Conservation (phyloP, 106 monocot species). For the Apostasia shenzhenica region DNA sequence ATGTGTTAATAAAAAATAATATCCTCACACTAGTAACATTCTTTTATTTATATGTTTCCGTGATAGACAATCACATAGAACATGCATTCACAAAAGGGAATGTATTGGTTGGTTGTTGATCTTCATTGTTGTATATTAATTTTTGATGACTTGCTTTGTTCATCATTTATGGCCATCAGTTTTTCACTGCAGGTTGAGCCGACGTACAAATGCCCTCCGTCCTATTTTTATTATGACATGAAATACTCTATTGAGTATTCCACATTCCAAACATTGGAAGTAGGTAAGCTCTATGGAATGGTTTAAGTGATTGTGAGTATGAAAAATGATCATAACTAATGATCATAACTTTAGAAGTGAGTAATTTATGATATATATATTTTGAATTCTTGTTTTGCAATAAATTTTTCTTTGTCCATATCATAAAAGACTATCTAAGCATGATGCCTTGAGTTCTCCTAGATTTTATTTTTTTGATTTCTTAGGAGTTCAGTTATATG, state of each 20-base stretch:
- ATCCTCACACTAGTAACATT: too few species aligned
- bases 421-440: too few species aligned
- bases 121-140: neutral
- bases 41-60: neutral
- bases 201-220: conserved; percentile 28
- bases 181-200: conserved; percentile 44
- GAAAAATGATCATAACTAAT: neutral
- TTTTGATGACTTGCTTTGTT: neutral
- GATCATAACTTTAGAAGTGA: neutral
- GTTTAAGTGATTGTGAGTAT: neutral
- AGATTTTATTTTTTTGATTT: too few species aligned
- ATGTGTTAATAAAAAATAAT: neutral
- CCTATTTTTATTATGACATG: conserved; percentile 78
- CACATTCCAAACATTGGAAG: conserved; percentile 52
- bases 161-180: conserved; percentile 1
- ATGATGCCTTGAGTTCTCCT: too few species aligned
- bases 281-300: conserved; percentile 22
- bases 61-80: neutral
- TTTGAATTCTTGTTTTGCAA: too few species aligned
- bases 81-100: neutral
- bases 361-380: too few species aligned
- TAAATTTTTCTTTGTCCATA: too few species aligned
- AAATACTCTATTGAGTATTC: conserved; percentile 81
- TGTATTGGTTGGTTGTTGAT: neutral
- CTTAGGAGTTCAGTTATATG: too few species aligned